Conservation (phyloP, 208 protist species). For the Herpetomonas samuelpessoai region DNA sequence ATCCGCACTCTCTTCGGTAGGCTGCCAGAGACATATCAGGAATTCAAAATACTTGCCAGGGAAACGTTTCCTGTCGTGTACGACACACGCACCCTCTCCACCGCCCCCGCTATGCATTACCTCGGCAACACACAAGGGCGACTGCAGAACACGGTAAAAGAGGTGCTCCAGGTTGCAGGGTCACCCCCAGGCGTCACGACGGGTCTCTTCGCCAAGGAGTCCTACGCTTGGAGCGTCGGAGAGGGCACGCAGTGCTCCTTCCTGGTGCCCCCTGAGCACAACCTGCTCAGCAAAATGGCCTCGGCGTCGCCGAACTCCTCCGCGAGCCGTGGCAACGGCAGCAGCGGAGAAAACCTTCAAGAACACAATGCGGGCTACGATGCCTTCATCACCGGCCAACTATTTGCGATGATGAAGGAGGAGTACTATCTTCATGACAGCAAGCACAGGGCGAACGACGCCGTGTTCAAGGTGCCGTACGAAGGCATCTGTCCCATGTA, state of each 20-base stretch:
- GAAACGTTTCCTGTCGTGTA: constrained; percentile 54
- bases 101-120: constrained; percentile 31
- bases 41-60: constrained; percentile 46
- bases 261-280: not conserved
- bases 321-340: constrained; percentile 8
- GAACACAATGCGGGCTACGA: constrained; percentile 49
- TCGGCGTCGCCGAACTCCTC: constrained; percentile 12
- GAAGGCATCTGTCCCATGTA: constrained; percentile 29
- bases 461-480: constrained; percentile 14
- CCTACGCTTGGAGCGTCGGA: not conserved
- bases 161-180: constrained; percentile 11
- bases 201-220: not conserved
- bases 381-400: constrained; percentile 48
- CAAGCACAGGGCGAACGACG: constrained; percentile 1
- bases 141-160: constrained; percentile 33
- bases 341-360: constrained; percentile 3
- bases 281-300: constrained; percentile 1
- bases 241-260: not conserved
- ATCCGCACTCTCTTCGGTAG: constrained; percentile 29
- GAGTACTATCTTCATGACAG: constrained; percentile 10
- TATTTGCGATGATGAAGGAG: constrained; percentile 39
- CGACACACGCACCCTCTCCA: constrained; percentile 59
- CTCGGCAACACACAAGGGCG: constrained; percentile 34
- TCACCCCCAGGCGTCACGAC: not conserved
- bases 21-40: constrained; percentile 21